Percentiles rank a stretch among this genome's conserved stretches.
Conservation (phyloP, 495 filamentous ascomycete genomes). For the Penicillium pancosmium region DNA sequence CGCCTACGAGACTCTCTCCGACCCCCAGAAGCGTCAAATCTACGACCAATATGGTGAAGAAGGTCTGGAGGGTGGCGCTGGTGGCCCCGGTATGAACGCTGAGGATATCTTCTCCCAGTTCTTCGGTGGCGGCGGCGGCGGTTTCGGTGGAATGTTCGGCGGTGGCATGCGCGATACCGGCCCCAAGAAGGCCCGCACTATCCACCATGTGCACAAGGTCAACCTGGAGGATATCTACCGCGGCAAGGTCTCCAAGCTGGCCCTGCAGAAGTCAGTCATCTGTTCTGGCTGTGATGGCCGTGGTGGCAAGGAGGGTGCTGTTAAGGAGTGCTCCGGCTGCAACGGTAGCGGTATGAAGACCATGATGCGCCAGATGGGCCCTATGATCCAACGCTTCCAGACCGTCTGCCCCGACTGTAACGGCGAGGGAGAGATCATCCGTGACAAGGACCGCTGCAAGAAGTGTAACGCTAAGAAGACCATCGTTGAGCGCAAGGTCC, state of each 20-base stretch:
- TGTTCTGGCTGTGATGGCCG: constrained; percentile 94
- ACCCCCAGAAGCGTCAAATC: constrained; percentile 83
- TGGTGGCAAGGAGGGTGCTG: constrained; percentile 95
- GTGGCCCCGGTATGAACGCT: constrained; percentile 85
- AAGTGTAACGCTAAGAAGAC: constrained; percentile 95
- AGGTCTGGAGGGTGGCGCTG: constrained; percentile 86
- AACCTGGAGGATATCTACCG: constrained; percentile 97
- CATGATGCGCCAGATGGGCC: constrained; percentile 99
- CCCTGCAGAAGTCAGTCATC: constrained; percentile 95
- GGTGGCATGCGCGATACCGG: constrained; percentile 81
- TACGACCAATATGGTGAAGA: constrained; percentile 99
- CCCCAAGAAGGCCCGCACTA: constrained; percentile 92
- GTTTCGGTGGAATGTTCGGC: constrained; percentile 80
- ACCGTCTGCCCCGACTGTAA: constrained; percentile 98
- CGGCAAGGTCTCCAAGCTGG: constrained; percentile 96
- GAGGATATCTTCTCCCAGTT: constrained; percentile 98
- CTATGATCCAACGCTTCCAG: constrained; percentile 99
- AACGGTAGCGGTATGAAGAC: constrained; percentile 97
- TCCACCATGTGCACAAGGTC: constrained; percentile 97
- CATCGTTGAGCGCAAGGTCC: constrained; percentile 92
- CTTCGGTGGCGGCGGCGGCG: constrained; percentile 85
- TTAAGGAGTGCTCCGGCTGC: constrained; percentile 87
- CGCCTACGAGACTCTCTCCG: constrained; percentile 92
- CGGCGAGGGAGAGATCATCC: constrained; percentile 94
- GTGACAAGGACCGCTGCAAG: constrained; percentile 96